Conservation (phyloP, 1,284 basidiomycete species). For the Leccinum griseonigrum region DNA sequence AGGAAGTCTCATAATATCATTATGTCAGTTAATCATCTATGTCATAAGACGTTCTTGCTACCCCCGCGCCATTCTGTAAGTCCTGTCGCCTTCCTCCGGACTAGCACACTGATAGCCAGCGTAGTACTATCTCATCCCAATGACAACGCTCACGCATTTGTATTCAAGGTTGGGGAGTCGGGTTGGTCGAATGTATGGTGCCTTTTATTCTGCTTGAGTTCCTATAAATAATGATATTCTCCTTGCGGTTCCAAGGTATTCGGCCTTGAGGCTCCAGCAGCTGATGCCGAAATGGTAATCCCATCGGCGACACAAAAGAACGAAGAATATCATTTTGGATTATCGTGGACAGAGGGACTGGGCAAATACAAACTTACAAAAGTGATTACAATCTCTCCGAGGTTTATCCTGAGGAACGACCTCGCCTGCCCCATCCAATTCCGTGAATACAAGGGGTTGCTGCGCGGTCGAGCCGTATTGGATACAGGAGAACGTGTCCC, state of each 20-base stretch:
- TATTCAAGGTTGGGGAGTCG: constrained; percentile 85
- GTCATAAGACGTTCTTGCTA: constrained; percentile 52
- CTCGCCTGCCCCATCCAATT: constrained; percentile 71
- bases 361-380: constrained; percentile 98
- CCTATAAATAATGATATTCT: constrained; percentile 4
- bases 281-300: constrained; percentile 84
- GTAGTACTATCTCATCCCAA: constrained; percentile 87
- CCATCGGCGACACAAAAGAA: constrained; percentile 63
- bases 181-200: constrained; percentile 79
- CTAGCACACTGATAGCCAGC: constrained; percentile 30
- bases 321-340: constrained; percentile 84
- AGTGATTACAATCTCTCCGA: constrained; percentile 88
- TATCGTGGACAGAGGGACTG: constrained; percentile 91
- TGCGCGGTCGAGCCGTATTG: constrained; percentile 66
- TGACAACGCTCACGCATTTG: constrained; percentile 82
- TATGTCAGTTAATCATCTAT: constrained; percentile 9
- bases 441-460: constrained; percentile 80
- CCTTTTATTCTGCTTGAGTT: background rate
- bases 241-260: constrained; percentile 49
- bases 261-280: constrained; percentile 88
- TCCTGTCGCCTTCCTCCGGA: constrained; percentile 34
- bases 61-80: constrained; percentile 76
- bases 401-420: constrained; percentile 90
- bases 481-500: constrained; percentile 70
- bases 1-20: constrained; percentile 1